Evolutionary conservation across 2,329 filamentous ascomycete species (phyloP), one percentile per base, ranked within the genome.

Genomic region (Aspergillus sp.): DNA sequence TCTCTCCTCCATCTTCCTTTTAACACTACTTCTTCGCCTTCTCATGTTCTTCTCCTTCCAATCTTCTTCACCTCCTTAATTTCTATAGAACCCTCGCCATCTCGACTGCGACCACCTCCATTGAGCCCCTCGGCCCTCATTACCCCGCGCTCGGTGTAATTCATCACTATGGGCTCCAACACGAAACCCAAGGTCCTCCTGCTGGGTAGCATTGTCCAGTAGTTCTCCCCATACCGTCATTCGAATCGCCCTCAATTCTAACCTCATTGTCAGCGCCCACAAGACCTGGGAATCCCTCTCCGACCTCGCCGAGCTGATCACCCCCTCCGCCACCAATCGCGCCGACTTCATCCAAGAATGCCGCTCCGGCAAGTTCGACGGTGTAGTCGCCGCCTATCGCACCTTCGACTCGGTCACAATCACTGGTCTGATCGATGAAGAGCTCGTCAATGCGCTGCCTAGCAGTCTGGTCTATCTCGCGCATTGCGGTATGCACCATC

Each of bases 351-450:
- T 93, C 48, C 67, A 81, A 45, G 87, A 93, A 73, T 86, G 83
- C 67, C 73, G 75, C 45, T 78, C 80, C 17, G 88, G 88, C 17
- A 76, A 77, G 30, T 76, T 90, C n/a, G 82, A 89, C 58, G 85
- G 82, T 55, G 81, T 85, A 30, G 65, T 80, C 17, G 85, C 81
- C 35, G 79, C 81, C 24, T 94, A 88, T 72, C 83, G 89, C 49
- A 93, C 88, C 13, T 90, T 91, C 61, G 71, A 70, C 42, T 89
- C 85, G 30, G 75, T 82, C 40, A 65, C 64, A 11, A 76, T 86
- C 52, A 93, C 89, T 0, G 90, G 90, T 2, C 71, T 75, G 17
- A 74, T 94, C 56, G 88, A 95, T 66, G 78, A 78, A 42, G 87
- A 90, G 68, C 71, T 94, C n/a, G 71, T 92, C 33, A 69, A 77